Percentiles rank a stretch among this genome's conserved stretches.
Conservation (phyloP, 768 basidiomycete genomes). For the Gymnopilus junonius region DNA sequence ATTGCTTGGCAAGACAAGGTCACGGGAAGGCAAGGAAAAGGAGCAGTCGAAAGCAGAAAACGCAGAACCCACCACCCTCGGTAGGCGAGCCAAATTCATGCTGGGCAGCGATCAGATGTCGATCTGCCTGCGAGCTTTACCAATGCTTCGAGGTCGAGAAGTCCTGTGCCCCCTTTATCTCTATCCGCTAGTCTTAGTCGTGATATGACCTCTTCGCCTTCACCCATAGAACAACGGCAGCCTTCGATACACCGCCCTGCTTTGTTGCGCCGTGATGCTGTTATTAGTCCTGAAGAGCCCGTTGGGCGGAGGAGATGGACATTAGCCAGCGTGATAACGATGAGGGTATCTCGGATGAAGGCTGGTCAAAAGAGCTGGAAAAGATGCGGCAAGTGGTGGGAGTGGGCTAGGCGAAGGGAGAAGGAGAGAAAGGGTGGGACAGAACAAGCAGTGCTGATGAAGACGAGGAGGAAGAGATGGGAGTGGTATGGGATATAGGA, state of each 20-base stretch:
- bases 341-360: slow-evolving; percentile 52
- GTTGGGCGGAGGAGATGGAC: slow-evolving; percentile 33
- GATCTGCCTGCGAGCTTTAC: not conserved
- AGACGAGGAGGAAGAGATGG: slow-evolving; percentile 5
- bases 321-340: slow-evolving; percentile 55
- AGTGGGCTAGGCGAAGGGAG: slow-evolving; percentile 15
- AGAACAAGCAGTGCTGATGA: not conserved
- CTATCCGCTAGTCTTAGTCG: not conserved
- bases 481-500: slow-evolving; percentile 9
- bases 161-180: not conserved
- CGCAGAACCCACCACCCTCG: not conserved
- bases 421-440: slow-evolving; percentile 4
- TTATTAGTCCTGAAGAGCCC: slow-evolving; percentile 4
- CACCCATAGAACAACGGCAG: not conserved
- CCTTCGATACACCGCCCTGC: slow-evolving; percentile 11
- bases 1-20: not conserved
- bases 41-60: too few relatives aligned
- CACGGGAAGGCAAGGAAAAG: not conserved
- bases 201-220: not conserved
- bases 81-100: not conserved
- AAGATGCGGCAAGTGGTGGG: slow-evolving; percentile 32
- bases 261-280: slow-evolving; percentile 6
- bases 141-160: not conserved
- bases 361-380: slow-evolving; percentile 51
- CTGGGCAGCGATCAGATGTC: slow-evolving; percentile 8